These are phyloP conservation scores for Chlamydomonas urium DNA, from an alignment of 139 green algal species.

Conservation along the genomic window DNA sequence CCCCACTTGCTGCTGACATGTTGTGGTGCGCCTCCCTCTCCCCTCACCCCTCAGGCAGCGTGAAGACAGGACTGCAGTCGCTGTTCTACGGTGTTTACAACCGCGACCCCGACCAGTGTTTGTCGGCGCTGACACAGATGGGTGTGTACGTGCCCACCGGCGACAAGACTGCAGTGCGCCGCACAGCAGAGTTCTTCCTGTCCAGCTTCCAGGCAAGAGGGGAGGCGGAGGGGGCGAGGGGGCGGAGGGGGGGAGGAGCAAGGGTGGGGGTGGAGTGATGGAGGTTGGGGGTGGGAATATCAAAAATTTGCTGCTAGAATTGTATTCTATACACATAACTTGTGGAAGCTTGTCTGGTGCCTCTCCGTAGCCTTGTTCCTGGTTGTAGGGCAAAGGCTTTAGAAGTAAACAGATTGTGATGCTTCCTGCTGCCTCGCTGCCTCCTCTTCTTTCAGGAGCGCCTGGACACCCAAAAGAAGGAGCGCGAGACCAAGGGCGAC, in stretches of 20 bases:
- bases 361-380: no score
- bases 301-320: no score
- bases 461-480: constrained; percentile 41
- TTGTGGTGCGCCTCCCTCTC: no score
- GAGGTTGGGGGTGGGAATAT: neutral
- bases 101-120: constrained; percentile 51
- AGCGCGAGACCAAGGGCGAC: constrained; percentile 41
- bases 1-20: no score
- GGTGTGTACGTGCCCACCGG: constrained; percentile 84
- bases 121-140: constrained; percentile 80
- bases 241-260: no score
- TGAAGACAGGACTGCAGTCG: constrained; percentile 80
- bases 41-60: neutral
- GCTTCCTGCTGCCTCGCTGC: no score
- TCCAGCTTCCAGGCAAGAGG: constrained; percentile 71
- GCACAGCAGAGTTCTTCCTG: constrained; percentile 97
- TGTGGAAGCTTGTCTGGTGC: no score
- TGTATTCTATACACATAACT: neutral
- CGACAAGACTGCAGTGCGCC: constrained; percentile 80
- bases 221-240: constrained; percentile 7
- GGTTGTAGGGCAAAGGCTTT: no score
- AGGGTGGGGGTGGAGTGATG: neutral
- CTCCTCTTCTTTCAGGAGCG: constrained; percentile 50
- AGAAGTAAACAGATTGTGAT: no score
- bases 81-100: constrained; percentile 88